Conservation (phyloP, 2,329 filamentous ascomycete genomes). For the Diaporthe sp. region DNA sequence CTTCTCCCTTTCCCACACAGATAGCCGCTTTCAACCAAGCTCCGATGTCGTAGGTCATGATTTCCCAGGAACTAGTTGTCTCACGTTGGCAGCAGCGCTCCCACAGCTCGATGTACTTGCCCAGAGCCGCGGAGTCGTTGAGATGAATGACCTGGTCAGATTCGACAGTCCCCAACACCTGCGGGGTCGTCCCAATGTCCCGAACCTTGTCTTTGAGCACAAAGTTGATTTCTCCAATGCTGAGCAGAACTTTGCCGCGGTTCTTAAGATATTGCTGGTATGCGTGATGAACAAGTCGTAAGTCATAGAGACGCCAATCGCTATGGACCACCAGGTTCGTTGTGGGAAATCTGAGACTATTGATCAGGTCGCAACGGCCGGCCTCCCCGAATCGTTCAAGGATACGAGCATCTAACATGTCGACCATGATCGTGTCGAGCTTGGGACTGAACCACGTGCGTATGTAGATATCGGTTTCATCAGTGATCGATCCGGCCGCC, state of each 20-base stretch:
- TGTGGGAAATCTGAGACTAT: neutral
- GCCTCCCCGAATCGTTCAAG: no score
- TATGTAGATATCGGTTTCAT: neutral
- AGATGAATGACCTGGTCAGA: neutral
- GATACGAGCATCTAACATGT: accelerated
- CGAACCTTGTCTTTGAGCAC: no score
- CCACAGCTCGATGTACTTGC: neutral
- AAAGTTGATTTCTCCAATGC: neutral
- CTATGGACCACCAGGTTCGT: neutral
- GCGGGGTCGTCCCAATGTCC: no score
- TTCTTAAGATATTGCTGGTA: neutral
- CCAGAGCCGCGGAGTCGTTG: neutral
- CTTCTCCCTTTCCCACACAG: neutral
- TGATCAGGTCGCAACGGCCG: neutral
- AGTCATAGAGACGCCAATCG: no score
- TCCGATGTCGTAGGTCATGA: neutral
- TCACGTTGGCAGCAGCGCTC: neutral
- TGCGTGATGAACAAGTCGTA: no score
- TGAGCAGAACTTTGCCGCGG: neutral
- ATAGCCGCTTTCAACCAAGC: neutral
- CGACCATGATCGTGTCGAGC: neutral
- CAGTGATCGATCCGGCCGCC: neutral
- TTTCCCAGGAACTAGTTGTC: neutral
- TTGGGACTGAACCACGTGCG: neutral
- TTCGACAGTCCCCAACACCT: neutral